Conservation (phyloP, 2,329 filamentous ascomycete genomes). For the Didymella keratinophila region DNA sequence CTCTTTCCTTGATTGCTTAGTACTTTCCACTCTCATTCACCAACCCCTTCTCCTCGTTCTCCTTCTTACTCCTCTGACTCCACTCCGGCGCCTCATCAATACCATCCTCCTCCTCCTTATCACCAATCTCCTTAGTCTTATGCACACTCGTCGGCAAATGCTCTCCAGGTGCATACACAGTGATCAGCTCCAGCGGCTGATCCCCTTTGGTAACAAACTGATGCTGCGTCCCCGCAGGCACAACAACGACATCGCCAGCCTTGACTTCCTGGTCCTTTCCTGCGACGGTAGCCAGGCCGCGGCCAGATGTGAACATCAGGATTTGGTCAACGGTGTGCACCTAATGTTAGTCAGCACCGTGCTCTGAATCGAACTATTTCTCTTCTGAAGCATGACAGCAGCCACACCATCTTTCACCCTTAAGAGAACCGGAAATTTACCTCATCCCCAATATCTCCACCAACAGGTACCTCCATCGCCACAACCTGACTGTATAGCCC, state of each 20-base stretch:
- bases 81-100: slow-evolving; percentile 68
- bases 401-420: too few relatives aligned
- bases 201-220: slow-evolving; percentile 70
- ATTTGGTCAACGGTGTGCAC: slow-evolving; percentile 69
- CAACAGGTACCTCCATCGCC: slow-evolving; percentile 69
- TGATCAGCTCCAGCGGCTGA: slow-evolving; percentile 67
- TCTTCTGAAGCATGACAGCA: too few relatives aligned
- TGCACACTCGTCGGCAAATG: slow-evolving; percentile 68
- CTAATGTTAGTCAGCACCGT: slow-evolving; percentile 16
- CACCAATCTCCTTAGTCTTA: slow-evolving; percentile 68
- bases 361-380: too few relatives aligned
- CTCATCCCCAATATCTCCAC: slow-evolving; percentile 72
- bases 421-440: slow-evolving; percentile 50
- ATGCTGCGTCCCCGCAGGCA: slow-evolving; percentile 71
- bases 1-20: neutral
- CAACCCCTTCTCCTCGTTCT: slow-evolving; percentile 65
- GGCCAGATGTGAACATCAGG: slow-evolving; percentile 69
- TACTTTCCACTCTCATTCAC: slow-evolving; percentile 57
- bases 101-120: slow-evolving; percentile 67
- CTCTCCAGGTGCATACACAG: slow-evolving; percentile 69
- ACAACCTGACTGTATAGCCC: slow-evolving; percentile 69
- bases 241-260: slow-evolving; percentile 66
- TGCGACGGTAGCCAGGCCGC: slow-evolving; percentile 65
- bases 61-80: slow-evolving; percentile 63
- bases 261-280: slow-evolving; percentile 65